These are phyloP conservation scores for Aristolochia contorta DNA, from an alignment of 164 flowering plant genomes.

Conservation along the genomic window DNA sequence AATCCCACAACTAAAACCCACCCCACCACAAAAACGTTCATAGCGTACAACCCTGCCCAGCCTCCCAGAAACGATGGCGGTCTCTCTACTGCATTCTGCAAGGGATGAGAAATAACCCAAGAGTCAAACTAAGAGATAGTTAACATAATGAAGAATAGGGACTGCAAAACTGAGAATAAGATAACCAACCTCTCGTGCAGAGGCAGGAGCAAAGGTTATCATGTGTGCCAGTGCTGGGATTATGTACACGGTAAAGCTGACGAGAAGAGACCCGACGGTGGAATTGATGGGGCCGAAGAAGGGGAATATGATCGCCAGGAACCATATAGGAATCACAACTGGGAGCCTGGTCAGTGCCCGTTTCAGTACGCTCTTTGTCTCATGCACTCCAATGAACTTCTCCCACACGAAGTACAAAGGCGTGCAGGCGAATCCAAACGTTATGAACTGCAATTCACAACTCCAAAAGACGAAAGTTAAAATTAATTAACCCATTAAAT, in stretches of 20 bases:
- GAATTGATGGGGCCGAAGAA: slow-evolving; percentile 32
- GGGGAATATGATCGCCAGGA: slow-evolving; percentile 26
- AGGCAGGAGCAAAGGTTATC: slow-evolving; percentile 22
- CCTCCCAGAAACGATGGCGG: slow-evolving; percentile 64
- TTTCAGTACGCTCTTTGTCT: slow-evolving; percentile 44
- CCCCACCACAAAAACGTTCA: slow-evolving; percentile 56
- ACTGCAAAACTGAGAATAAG: background rate
- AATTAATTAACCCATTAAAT: background rate
- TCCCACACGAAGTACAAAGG: slow-evolving; percentile 86
- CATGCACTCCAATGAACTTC: slow-evolving; percentile 64
- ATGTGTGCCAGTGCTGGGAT: slow-evolving; percentile 25
- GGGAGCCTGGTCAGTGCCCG: slow-evolving; percentile 60
- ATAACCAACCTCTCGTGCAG: slow-evolving; percentile 22
- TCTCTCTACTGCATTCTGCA: slow-evolving; percentile 69
- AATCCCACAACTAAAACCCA: slow-evolving; percentile 74
- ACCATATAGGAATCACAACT: slow-evolving; percentile 55
- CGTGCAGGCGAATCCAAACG: slow-evolving; percentile 81
- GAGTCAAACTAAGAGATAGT: background rate
- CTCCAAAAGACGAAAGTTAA: too few species aligned
- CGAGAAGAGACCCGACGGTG: slow-evolving; percentile 26
- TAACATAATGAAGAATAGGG: background rate
- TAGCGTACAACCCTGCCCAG: slow-evolving; percentile 46
- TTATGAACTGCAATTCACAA: slow-evolving; percentile 41
- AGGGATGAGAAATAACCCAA: background rate
- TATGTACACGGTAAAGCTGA: slow-evolving; percentile 29